A percentile compares a stretch with the other conserved stretches of the same genome.
These are phyloP conservation scores for Epichloe festucae DNA, from an alignment of 2,329 filamentous ascomycete species.

Conservation along the genomic window DNA sequence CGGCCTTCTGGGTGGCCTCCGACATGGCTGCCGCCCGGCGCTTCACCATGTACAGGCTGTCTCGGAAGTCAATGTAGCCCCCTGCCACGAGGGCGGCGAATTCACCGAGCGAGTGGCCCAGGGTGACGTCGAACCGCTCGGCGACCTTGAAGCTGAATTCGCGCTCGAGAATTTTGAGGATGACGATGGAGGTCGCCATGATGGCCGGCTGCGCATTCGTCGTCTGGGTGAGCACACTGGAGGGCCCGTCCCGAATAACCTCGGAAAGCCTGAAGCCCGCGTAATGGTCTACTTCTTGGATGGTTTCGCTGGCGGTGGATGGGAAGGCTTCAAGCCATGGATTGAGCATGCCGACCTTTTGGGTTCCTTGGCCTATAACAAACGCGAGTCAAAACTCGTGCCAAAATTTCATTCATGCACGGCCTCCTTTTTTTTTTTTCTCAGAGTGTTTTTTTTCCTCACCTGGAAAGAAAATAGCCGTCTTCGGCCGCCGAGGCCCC, in stretches of 20 bases:
- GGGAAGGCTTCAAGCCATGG: slow-evolving; percentile 85
- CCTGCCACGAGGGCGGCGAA: slow-evolving; percentile 83
- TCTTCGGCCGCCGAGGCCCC: slow-evolving; percentile 27
- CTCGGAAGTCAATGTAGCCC: slow-evolving; percentile 64
- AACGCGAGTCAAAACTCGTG: not conserved
- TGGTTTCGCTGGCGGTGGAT: slow-evolving; percentile 55
- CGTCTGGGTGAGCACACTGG: slow-evolving; percentile 63
- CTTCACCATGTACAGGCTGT: slow-evolving; percentile 66
- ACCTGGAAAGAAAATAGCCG: slow-evolving; percentile 50
- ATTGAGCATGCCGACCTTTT: slow-evolving; percentile 75
- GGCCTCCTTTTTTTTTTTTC: not conserved
- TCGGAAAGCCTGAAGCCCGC: slow-evolving; percentile 63
- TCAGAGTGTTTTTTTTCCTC: not conserved
- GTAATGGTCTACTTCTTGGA: slow-evolving; percentile 74
- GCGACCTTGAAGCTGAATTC: slow-evolving; percentile 67
- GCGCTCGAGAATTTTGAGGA: slow-evolving; percentile 72
- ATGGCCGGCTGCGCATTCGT: slow-evolving; percentile 89
- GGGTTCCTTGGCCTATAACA: slow-evolving; percentile 65
- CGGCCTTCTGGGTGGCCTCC: slow-evolving; percentile 54
- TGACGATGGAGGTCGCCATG: slow-evolving; percentile 86
- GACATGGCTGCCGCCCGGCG: slow-evolving; percentile 74
- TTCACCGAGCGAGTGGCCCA: slow-evolving; percentile 86
- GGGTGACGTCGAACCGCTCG: slow-evolving; percentile 64
- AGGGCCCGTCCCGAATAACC: slow-evolving; percentile 70
- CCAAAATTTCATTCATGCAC: not conserved